Evolutionary conservation across 495 filamentous ascomycete species (phyloP).

Genomic region (Aspergillus ostianus): DNA sequence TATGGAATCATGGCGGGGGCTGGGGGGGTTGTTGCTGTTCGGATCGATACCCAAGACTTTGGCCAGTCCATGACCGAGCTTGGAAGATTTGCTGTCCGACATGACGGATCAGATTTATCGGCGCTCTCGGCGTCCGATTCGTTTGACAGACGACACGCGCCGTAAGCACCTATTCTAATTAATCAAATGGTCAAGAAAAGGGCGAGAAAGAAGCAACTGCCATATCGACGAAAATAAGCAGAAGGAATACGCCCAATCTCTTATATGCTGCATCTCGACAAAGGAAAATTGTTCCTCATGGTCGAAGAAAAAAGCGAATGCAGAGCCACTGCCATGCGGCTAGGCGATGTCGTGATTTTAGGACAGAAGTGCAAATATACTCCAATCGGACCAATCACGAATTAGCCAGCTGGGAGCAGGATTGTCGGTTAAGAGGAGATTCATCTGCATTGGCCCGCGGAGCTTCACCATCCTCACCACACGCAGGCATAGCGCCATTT

Average conservation of each 20-base stretch:
- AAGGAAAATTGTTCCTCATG: not conserved
- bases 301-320: not conserved
- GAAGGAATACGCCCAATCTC: not conserved
- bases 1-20: conserved; percentile 55
- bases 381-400: not conserved
- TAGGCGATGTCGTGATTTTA: not conserved
- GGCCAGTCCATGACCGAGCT: conserved; percentile 70
- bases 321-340: not conserved
- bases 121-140: not conserved
- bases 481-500: not conserved
- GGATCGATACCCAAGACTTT: conserved; percentile 81
- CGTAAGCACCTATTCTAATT: not conserved
- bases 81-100: conserved; percentile 42
- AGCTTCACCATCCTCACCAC: not conserved
- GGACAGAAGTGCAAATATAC: not conserved
- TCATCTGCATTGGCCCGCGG: not conserved
- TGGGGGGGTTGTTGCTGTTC: conserved; percentile 49
- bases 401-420: not conserved
- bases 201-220: not conserved
- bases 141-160: not conserved
- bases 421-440: not conserved
- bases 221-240: not conserved
- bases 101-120: conserved; percentile 24
- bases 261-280: not conserved
- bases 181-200: not conserved